phyloP scores from a whole-genome alignment of 176 grass and related monocot species.

The Triticum timopheevii region DNA sequence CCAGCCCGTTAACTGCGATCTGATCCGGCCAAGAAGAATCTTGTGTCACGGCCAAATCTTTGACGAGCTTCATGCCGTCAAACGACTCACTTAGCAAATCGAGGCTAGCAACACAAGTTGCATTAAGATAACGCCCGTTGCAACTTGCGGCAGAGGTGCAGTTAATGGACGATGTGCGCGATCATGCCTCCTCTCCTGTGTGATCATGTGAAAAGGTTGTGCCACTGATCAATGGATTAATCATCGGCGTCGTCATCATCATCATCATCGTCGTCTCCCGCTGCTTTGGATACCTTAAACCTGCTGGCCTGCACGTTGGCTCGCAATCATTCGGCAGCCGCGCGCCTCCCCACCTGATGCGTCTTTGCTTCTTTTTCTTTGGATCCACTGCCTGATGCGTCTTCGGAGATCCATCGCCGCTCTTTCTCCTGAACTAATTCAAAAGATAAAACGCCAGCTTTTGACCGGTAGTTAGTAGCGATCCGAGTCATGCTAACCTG shows the following conservation, averaged over 20 bases:
- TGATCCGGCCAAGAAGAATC: constrained; percentile 16
- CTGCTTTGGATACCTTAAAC: constrained; percentile 39
- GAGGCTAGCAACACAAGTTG: not conserved
- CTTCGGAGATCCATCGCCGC: not conserved
- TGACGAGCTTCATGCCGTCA: constrained; percentile 31
- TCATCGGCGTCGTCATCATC: not conserved
- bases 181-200: constrained; percentile 16
- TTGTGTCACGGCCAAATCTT: not conserved
- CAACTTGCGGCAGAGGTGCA: not conserved
- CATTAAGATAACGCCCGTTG: not conserved
- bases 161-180: not conserved
- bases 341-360: constrained; percentile 23
- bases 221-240: not conserved
- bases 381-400: not conserved
- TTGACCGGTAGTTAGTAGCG: not conserved
- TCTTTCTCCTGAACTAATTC: constrained; percentile 16
- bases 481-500: not conserved
- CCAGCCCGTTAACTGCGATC: not conserved
- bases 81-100: not conserved
- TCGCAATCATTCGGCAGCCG: constrained; percentile 25
- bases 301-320: constrained; percentile 30
- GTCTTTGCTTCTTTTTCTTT: not conserved
- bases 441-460: not conserved
- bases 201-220: constrained; percentile 35
- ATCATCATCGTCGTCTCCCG: not conserved